Base-by-base conservation (phyloP, 2,329 filamentous ascomycete species). In the Pseudogymnoascus sp. region DNA sequence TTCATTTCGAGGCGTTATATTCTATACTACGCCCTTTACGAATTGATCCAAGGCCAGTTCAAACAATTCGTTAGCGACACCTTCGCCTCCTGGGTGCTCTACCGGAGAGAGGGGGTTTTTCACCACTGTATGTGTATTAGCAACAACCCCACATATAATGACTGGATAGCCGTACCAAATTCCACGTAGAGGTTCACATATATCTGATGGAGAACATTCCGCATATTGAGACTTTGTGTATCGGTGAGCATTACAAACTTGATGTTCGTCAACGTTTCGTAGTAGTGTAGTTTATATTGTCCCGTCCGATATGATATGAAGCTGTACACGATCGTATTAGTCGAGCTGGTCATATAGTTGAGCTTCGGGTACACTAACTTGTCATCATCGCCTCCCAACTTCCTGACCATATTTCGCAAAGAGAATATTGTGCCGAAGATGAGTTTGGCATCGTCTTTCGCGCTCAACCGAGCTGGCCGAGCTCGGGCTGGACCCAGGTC, bases 181-280 rank as follows among this genome's bases (percentile, higher is more conserved):
- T 99, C 94, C 15, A 99, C 93, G 78, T 94, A 99, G 25, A 97
- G 83, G 74, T 96, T 97, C 63, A 97, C 95, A 75, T 97, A 99
- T 65, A 99, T 97, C 81, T 99, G 94, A 74, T 99, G 92, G 71
- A 99, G 77, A 21, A 96, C 93, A 69, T 95, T 91, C 48, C 92
- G 85, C 85, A 99, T 93, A 75, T 92, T 97, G 67, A 89, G 84
- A 63, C 90, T 89, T 67, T 86, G 88, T 37, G 89, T 90, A 76
- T 97, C 94, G 25, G 94, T 97, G 72, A 97, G 81, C 87, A 99
- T 90, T 72, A 97, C 92, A 72, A 97, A 95, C 72, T 96, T 95
- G 75, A 96, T 87, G 74, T 90, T 95, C 60, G 92, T 94, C 0
- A 92, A 92, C 10, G 94, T 97, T 80, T 99, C 94, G 81, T 97